phyloP scores from a whole-genome alignment of 768 basidiomycete species.

The Leccinum imitatum region DNA sequence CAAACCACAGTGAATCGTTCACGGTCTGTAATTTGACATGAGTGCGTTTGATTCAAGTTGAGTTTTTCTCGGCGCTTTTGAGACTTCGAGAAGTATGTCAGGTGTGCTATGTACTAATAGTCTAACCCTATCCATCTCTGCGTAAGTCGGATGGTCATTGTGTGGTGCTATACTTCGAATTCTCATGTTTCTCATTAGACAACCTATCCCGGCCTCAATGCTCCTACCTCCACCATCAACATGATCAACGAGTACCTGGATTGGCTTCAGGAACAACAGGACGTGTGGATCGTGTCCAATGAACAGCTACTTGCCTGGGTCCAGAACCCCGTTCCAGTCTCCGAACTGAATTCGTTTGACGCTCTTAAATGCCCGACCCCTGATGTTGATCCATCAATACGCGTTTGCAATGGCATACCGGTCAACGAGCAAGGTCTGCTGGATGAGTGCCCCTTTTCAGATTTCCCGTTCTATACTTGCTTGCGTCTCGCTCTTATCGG shows the following conservation, averaged over 20 bases:
- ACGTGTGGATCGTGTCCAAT: constrained; percentile 4
- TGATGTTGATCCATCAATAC: background rate
- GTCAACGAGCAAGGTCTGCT: background rate
- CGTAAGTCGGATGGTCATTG: background rate
- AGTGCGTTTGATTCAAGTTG: constrained; percentile 27
- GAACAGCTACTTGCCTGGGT: background rate
- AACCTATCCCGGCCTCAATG: background rate
- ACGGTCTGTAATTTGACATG: constrained; percentile 33
- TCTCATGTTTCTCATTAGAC: background rate
- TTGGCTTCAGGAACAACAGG: background rate
- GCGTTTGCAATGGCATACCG: background rate
- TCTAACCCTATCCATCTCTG: background rate
- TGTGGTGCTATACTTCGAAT: background rate
- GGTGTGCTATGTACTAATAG: background rate
- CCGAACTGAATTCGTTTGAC: background rate
- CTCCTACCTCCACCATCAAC: background rate
- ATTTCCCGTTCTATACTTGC: constrained; percentile 1
- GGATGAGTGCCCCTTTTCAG: background rate
- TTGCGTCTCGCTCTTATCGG: background rate
- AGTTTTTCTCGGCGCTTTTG: background rate
- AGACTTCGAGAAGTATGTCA: background rate
- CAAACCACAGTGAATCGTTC: constrained; percentile 26
- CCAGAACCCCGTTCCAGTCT: background rate
- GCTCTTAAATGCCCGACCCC: background rate
- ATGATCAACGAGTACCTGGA: too few species aligned